A percentile compares a stretch with the other conserved stretches of the same genome.
These are phyloP conservation scores for Carex pumila DNA, from an alignment of 176 grass and related monocot species.

Conservation along the genomic window DNA sequence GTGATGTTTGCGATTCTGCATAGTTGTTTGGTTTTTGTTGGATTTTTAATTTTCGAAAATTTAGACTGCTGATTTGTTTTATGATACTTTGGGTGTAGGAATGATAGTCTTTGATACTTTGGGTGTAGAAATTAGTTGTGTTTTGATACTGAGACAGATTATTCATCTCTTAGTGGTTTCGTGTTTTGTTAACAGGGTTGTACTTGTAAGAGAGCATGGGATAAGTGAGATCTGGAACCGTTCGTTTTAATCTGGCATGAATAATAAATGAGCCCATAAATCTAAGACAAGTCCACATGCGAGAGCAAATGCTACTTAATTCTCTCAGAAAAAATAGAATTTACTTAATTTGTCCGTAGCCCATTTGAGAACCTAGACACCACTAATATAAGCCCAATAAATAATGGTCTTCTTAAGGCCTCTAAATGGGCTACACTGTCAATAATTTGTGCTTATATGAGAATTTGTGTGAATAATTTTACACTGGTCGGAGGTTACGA, in stretches of 20 bases:
- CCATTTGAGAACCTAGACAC: neutral
- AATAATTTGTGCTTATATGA: no score
- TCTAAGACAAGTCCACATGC: neutral
- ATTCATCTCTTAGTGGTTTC: neutral
- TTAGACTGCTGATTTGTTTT: neutral
- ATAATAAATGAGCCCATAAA: no score
- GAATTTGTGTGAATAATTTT: neutral
- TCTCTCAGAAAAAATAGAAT: no score
- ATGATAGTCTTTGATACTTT: neutral
- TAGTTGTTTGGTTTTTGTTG: neutral
- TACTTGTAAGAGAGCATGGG: neutral
- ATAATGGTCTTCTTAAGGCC: neutral
- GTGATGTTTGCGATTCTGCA: neutral
- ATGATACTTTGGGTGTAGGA: neutral
- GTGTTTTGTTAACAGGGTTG: neutral
- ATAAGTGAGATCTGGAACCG: neutral
- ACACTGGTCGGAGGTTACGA: neutral
- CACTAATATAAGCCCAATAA: neutral
- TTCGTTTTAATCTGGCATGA: no score
- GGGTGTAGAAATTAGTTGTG: neutral
- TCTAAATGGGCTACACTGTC: neutral
- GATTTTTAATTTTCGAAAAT: neutral
- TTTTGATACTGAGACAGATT: neutral
- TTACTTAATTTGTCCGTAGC: neutral
- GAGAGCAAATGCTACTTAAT: neutral